These are phyloP conservation scores for Macaranga tanarius DNA, from an alignment of 441 rosid species.

Conservation along the genomic window DNA sequence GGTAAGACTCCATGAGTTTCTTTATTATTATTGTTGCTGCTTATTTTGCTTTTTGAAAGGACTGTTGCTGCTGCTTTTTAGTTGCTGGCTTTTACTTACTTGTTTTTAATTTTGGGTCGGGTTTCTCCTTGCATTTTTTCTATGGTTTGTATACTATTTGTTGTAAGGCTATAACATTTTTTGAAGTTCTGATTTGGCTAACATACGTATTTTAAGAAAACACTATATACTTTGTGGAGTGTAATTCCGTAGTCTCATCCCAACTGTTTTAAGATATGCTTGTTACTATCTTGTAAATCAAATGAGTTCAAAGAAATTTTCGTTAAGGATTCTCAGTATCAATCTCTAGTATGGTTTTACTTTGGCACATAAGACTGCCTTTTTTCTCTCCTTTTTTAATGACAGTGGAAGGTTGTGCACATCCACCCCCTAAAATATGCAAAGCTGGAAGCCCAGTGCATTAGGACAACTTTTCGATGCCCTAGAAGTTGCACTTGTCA, in stretches of 20 bases:
- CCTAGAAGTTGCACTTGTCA: neutral
- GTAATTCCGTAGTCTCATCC: neutral
- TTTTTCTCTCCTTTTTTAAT: neutral
- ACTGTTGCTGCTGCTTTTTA: neutral
- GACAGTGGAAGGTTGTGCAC: neutral
- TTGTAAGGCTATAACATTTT: neutral
- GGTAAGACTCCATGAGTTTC: slow-evolving; percentile 40
- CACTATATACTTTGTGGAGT: neutral
- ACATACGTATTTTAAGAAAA: neutral
- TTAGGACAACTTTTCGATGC: neutral
- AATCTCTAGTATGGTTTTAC: no score
- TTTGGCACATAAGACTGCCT: neutral
- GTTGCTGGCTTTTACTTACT: neutral
- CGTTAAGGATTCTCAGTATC: neutral
- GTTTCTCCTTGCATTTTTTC: neutral
- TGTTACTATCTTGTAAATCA: slow-evolving; percentile 1
- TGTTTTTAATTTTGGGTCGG: neutral
- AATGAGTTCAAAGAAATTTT: neutral
- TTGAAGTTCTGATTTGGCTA: neutral
- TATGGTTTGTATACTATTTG: neutral
- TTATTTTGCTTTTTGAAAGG: no score
- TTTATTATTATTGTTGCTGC: neutral
- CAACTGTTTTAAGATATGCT: neutral
- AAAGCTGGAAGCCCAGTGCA: neutral
- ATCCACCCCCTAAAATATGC: neutral